These are phyloP conservation scores for Trichoderma sp. DNA, from an alignment of 2,329 filamentous ascomycete genomes.

Conservation along the genomic window DNA sequence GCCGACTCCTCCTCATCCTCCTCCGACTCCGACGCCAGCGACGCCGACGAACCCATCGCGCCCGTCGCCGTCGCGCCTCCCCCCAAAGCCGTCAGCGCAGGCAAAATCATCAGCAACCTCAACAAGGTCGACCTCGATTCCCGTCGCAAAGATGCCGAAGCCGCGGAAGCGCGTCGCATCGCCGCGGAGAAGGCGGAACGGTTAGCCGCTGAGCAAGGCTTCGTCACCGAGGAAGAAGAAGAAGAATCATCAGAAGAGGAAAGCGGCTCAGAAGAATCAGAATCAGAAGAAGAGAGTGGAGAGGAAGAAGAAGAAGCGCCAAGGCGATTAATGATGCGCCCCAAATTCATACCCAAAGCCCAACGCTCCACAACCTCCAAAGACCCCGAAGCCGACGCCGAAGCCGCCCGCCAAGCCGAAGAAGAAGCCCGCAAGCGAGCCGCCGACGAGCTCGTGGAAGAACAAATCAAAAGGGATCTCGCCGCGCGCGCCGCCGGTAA, in stretches of 20 bases:
- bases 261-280: slow-evolving; percentile 49
- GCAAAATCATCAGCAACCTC: slow-evolving; percentile 57
- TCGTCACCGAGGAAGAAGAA: slow-evolving; percentile 60
- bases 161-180: slow-evolving; percentile 50
- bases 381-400: slow-evolving; percentile 40
- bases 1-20: slow-evolving; percentile 59
- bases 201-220: slow-evolving; percentile 61
- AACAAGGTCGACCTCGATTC: slow-evolving; percentile 56
- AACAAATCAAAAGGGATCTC: slow-evolving; percentile 81
- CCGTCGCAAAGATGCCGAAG: slow-evolving; percentile 50
- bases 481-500: slow-evolving; percentile 74
- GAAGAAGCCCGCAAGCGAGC: slow-evolving; percentile 68
- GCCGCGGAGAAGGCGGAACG: slow-evolving; percentile 55
- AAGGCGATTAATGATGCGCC: slow-evolving; percentile 60
- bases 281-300: slow-evolving; percentile 54
- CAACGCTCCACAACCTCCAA: slow-evolving; percentile 47
- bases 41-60: slow-evolving; percentile 39
- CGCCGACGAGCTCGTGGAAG: slow-evolving; percentile 79
- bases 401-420: slow-evolving; percentile 48
- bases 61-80: slow-evolving; percentile 51
- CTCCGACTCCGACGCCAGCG: slow-evolving; percentile 56
- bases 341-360: slow-evolving; percentile 65
- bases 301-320: slow-evolving; percentile 65
- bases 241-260: slow-evolving; percentile 45
- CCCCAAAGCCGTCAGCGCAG: slow-evolving; percentile 59